Base-by-base conservation (phyloP, 495 filamentous ascomycete species). In the Penicillium coprophilum region DNA sequence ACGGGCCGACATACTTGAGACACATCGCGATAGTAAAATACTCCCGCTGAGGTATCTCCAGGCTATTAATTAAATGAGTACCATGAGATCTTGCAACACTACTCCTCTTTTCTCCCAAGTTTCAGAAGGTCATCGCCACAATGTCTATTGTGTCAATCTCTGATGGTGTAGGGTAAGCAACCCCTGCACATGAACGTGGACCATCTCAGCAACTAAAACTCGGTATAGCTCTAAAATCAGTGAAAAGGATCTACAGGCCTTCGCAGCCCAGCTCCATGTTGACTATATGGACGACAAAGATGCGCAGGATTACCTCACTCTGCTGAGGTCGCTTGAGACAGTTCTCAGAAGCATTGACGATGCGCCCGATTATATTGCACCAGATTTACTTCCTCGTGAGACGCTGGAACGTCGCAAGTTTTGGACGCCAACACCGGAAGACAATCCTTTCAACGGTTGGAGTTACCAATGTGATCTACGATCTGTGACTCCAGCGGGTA, bases 371-470 rank as follows among this genome's bases (percentile, higher is more conserved):
- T 72, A 70, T 38, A 66, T 72, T 43, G 17, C 39, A 17, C 39
- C 39, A 9, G 39, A 11, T 20, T 41, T 41, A 30, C 49, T 13
- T 56, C 70, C 30, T 47, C n/a, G 12, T 61, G 61, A 12, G 43
- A 61, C 5, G 20, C 51, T 28, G 59, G 60, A 4, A 54, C 34
- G 31, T 34, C 56, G 69, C 19, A 46, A 23, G 24, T 72, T 59
- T 46, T 69, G 60, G 63, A 61, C 67, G 30, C 65, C 65, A 21
- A 3, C 27, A 39, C 9, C 19, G 3, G 50, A 63, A 12, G 61
- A 71, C 2, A 77, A 76, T 43, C 67, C 63, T 6, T 48, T 74
- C n/a, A 75, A 76, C 53, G 72, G 68, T 4, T 79, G 76, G 76
- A 63, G 59, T 21, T 62, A 63, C 19, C 48, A 55, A 1, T 69